Base-by-base conservation (phyloP, 306 rosid genomes). In the Heteromeles arbutifolia region DNA sequence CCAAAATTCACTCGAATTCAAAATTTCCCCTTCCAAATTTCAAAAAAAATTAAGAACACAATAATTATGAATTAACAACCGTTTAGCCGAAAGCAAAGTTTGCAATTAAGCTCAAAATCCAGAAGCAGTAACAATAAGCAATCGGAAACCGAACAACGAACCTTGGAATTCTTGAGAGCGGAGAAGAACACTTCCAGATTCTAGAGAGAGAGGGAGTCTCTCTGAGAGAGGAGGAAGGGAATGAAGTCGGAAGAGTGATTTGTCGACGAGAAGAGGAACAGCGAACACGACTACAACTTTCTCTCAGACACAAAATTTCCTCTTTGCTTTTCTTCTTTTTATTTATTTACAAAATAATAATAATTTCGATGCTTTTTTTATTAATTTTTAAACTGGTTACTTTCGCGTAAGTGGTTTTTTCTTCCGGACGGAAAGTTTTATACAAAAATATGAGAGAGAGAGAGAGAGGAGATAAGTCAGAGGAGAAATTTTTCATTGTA, bases 81-180 rank as follows among this genome's bases (percentile, higher is more conserved):
- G 45, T 25, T 31, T 17, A 17, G 32, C 21, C 31, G n/a, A 9
- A 31, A 25, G 43, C 26, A 65, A 65, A 48, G 29, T 9, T 39
- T 25, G 65, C 34, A 13, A 50, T 25, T 41, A 74, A 80, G 76
- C 45, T 63, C 9, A 45, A 54, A 54, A 43, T 34, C 28, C 43
- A 56, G 15, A 67, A 58, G 37, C 77, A 57, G 4, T 39, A 64
- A 66, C 67, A 67, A 13, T 0, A 71, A 75, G 19, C 34, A 74
- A 53, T 62, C 43, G 56, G 41, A 74, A 54, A 14, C 24, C 25
- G 74, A 76, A 76, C 66, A 84, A 79, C 77, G 75, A 76, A 89
- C 87, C 90, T 31, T 84, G 63, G 79, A 79, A 84, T 73, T 65
- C 66, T 41, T 43, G 77, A 56, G 67, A 65, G 56, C 28, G 72